Percentiles rank a stretch among this genome's conserved stretches.
Evolutionary conservation across 129 eudicot genomes (phyloP).

Genomic region (Sambucus nigra): DNA sequence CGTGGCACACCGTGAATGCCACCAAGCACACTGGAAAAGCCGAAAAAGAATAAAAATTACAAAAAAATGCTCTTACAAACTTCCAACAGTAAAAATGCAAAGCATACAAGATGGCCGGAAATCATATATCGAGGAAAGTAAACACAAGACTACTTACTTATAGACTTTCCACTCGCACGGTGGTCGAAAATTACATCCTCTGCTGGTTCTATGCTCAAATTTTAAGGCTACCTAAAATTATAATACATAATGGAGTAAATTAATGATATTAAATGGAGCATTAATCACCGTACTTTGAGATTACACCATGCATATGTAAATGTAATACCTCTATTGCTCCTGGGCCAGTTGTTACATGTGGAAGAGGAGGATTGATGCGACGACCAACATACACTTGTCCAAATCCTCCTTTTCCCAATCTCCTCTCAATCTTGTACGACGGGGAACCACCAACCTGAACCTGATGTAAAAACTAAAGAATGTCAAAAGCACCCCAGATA

Average conservation of each 20-base stretch:
- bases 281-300: background rate
- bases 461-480: slow-evolving; percentile 26
- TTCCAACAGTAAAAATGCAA: too few species aligned
- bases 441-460: slow-evolving; percentile 81
- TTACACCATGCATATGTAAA: background rate
- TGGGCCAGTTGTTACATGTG: slow-evolving; percentile 63
- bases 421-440: slow-evolving; percentile 48
- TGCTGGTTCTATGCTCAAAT: slow-evolving; percentile 82
- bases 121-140: too few species aligned
- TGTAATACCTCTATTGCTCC: slow-evolving; percentile 68
- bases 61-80: background rate
- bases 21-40: slow-evolving; percentile 52
- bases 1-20: slow-evolving; percentile 91
- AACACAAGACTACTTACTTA: slow-evolving; percentile 23
- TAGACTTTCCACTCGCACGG: slow-evolving; percentile 94
- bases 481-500: background rate
- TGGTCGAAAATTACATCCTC: slow-evolving; percentile 86
- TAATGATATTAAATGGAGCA: background rate
- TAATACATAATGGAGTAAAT: background rate
- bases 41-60: background rate
- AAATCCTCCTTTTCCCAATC: slow-evolving; percentile 85
- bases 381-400: slow-evolving; percentile 94
- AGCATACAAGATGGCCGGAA: too few species aligned
- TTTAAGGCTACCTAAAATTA: slow-evolving; percentile 67
- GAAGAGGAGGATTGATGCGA: slow-evolving; percentile 44